Conservation (phyloP, 352 stramenopile genomes). For the Phytophthora crassamura region DNA sequence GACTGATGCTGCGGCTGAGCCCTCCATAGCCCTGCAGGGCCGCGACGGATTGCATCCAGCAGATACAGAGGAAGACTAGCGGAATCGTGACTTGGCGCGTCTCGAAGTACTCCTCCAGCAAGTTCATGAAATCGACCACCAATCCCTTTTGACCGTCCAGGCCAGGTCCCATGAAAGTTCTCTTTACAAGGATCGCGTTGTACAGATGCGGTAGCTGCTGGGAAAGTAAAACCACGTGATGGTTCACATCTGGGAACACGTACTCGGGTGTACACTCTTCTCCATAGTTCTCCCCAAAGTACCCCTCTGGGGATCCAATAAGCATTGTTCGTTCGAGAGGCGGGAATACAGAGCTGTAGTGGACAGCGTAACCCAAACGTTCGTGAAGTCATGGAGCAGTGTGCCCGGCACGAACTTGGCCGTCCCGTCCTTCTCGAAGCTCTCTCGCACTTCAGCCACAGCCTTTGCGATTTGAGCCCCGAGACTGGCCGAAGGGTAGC, state of each 20-base stretch:
- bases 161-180: background rate
- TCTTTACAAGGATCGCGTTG: background rate
- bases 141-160: background rate
- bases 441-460: background rate
- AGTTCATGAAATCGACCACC: conserved; percentile 1
- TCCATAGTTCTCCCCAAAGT: background rate
- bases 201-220: background rate
- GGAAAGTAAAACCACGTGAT: background rate
- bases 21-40: conserved; percentile 35
- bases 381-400: conserved; percentile 4
- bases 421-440: background rate
- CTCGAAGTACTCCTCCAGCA: conserved; percentile 13
- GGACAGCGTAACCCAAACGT: background rate
- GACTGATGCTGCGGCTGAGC: conserved; percentile 21
- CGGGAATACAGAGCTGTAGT: background rate
- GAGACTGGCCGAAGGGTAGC: conserved; percentile 5
- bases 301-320: background rate
- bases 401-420: background rate
- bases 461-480: background rate
- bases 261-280: conserved; percentile 9
- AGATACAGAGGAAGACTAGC: conserved; percentile 29
- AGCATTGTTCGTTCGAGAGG: background rate
- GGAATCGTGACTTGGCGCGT: conserved; percentile 22
- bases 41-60: too few species aligned
- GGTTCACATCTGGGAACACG: too few species aligned